Conservation (phyloP, 2,329 filamentous ascomycete genomes). For the Plectosphaerella sp. region DNA sequence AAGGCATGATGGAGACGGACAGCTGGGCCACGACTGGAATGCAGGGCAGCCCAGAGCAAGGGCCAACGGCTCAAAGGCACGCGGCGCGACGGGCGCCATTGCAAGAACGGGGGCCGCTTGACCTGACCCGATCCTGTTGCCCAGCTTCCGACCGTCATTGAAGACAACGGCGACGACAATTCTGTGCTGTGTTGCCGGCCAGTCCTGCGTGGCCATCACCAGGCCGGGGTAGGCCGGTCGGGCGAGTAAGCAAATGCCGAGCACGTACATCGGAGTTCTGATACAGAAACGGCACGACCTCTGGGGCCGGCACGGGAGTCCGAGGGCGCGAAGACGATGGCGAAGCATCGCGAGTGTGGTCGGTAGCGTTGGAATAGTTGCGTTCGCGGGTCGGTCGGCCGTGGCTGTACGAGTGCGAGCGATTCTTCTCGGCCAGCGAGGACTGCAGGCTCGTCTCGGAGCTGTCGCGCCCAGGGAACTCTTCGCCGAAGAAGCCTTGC, state of each 20-base stretch:
- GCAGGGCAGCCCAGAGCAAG: conserved; percentile 6
- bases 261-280: conserved; percentile 73
- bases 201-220: too few species aligned
- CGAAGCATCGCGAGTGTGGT: conserved; percentile 70
- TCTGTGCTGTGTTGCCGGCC: too few species aligned
- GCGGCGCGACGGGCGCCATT: too few species aligned
- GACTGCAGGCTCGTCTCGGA: conserved; percentile 65
- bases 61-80: conserved; percentile 6
- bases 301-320: conserved; percentile 83
- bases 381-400: conserved; percentile 57
- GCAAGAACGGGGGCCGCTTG: too few species aligned
- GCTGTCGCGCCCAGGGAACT: conserved; percentile 69
- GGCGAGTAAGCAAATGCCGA: background rate
- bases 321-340: conserved; percentile 72
- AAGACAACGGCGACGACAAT: too few species aligned
- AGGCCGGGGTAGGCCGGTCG: too few species aligned
- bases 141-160: too few species aligned
- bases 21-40: background rate
- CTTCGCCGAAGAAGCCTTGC: conserved; percentile 89
- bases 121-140: too few species aligned
- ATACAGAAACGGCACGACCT: conserved; percentile 96
- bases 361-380: conserved; percentile 73
- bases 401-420: conserved; percentile 60
- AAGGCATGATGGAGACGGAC: too few species aligned
- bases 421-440: conserved; percentile 47